Conservation (phyloP, 1,284 basidiomycete species). For the Ganoderma boninense region DNA sequence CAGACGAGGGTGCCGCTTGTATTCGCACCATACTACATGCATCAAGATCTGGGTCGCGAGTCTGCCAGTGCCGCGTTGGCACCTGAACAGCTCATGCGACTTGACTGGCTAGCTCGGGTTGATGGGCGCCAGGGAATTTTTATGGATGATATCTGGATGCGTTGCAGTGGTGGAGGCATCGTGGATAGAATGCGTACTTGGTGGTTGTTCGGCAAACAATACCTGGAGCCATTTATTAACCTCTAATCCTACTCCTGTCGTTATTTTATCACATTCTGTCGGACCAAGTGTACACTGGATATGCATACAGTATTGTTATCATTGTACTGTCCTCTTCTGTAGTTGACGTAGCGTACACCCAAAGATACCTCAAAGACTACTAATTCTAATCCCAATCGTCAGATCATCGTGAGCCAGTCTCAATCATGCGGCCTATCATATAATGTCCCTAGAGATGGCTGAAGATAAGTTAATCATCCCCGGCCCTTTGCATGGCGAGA, state of each 20-base stretch:
- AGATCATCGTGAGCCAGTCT: background rate
- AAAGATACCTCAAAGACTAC: background rate
- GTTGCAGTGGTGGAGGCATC: background rate
- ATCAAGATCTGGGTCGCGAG: conserved; percentile 2
- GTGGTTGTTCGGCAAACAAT: background rate
- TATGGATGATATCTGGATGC: conserved; percentile 1
- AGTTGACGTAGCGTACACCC: background rate
- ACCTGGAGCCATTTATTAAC: background rate
- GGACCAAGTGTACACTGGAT: background rate
- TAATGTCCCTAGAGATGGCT: background rate
- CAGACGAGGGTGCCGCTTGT: background rate
- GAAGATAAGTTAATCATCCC: background rate
- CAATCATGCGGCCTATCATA: background rate
- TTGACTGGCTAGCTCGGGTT: conserved; percentile 9
- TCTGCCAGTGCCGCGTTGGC: background rate
- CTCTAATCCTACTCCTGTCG: background rate
- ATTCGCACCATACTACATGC: conserved; percentile 6
- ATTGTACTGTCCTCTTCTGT: background rate
- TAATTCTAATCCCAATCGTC: background rate
- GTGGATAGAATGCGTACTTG: background rate
- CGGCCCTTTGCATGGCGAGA: background rate
- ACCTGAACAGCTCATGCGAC: conserved; percentile 5
- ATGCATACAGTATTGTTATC: background rate
- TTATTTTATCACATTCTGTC: background rate
- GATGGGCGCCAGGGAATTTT: background rate